A percentile compares a stretch with the other conserved stretches of the same genome.
These are phyloP conservation scores for Lactifluus rugatus DNA, from an alignment of 768 basidiomycete genomes.

Conservation along the genomic window DNA sequence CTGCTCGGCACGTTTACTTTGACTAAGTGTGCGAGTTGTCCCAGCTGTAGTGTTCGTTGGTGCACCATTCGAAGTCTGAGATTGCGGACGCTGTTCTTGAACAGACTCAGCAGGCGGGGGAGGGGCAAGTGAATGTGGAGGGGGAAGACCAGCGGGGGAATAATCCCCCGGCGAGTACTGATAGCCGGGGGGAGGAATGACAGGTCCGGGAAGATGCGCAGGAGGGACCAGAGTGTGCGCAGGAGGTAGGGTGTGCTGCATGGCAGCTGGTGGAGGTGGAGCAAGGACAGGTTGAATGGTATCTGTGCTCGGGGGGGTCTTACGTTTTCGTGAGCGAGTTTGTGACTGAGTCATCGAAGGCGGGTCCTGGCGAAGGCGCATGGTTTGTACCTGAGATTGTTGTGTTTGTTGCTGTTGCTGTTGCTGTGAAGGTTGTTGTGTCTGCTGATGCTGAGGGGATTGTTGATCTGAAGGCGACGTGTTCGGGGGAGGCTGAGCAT, in stretches of 20 bases:
- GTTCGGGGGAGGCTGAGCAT: conserved; percentile 7
- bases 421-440: conserved; percentile 11
- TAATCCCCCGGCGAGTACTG: conserved; percentile 25
- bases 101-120: conserved; percentile 1
- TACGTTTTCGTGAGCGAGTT: conserved; percentile 53
- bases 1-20: conserved; percentile 85
- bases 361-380: conserved; percentile 57
- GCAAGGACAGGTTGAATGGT: conserved; percentile 28
- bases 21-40: conserved; percentile 52
- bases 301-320: conserved; percentile 43
- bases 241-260: conserved; percentile 24
- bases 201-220: conserved; percentile 22
- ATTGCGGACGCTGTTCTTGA: conserved; percentile 17
- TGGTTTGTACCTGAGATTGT: conserved; percentile 30
- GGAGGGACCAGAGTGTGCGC: conserved; percentile 23
- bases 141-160: conserved; percentile 12
- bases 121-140: conserved; percentile 9
- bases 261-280: conserved; percentile 32
- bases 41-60: not conserved
- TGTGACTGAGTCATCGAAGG: conserved; percentile 30
- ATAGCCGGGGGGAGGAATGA: conserved; percentile 25
- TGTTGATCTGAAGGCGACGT: conserved; percentile 4
- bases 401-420: conserved; percentile 19
- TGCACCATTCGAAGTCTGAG: conserved; percentile 10
- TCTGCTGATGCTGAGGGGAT: conserved; percentile 10